These are phyloP conservation scores for Eucalyptus pauciflora DNA, from an alignment of 345 rosid species.

Conservation along the genomic window DNA sequence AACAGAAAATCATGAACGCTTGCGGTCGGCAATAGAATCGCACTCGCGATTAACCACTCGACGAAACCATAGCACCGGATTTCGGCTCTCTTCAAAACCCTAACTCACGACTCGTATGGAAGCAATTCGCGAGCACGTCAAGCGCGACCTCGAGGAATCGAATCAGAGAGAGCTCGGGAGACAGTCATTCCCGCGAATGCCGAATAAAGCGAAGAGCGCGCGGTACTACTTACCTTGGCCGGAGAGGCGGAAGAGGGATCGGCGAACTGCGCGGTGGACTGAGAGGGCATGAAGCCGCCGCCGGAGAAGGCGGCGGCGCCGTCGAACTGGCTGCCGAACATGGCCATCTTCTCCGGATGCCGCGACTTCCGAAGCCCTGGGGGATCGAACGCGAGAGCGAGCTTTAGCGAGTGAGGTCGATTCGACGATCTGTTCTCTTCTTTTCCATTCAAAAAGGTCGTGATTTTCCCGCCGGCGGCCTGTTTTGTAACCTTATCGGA, in stretches of 20 bases:
- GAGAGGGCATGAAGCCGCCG: constrained; percentile 88
- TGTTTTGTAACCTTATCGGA: no score
- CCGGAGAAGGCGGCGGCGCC: constrained; percentile 78
- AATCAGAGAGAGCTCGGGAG: not conserved
- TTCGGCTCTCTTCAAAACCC: not conserved
- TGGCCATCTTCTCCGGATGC: not conserved
- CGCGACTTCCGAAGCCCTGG: not conserved
- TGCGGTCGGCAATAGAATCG: not conserved
- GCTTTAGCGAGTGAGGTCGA: not conserved
- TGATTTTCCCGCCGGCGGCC: not conserved
- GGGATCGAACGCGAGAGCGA: not conserved
- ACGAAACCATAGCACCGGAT: not conserved
- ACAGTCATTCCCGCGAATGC: not conserved
- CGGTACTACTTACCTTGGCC: constrained; percentile 27
- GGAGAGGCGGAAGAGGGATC: constrained; percentile 26
- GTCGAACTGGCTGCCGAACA: constrained; percentile 44
- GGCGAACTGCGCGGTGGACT: constrained; percentile 40
- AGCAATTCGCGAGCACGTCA: not conserved
- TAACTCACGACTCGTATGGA: not conserved
- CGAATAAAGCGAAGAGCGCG: not conserved
- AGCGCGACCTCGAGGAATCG: not conserved
- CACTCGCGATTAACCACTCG: not conserved
- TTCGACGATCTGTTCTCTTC: not conserved
- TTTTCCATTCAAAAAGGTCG: not conserved
- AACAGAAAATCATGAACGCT: not conserved